These are phyloP conservation scores for Nakaseomyces kungkrabaensis DNA, from an alignment of 1,139 yeast species.

Conservation along the genomic window DNA sequence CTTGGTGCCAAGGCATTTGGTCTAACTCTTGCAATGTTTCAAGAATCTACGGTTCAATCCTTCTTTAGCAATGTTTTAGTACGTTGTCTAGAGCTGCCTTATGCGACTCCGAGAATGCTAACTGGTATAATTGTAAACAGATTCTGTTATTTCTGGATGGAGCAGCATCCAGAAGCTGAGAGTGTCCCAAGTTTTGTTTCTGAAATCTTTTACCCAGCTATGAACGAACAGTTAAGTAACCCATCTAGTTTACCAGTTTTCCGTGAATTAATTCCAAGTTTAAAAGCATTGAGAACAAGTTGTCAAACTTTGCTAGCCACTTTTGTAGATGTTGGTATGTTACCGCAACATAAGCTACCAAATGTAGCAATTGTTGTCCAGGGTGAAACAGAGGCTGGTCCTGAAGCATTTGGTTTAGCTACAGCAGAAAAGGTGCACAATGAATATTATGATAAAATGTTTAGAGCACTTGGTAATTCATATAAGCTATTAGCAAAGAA, in stretches of 20 bases:
- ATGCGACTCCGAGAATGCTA: slow-evolving; percentile 73
- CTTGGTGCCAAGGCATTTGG: slow-evolving; percentile 76
- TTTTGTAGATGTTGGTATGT: slow-evolving; percentile 65
- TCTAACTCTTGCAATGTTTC: slow-evolving; percentile 47
- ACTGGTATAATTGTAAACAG: slow-evolving; percentile 65
- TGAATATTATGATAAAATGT: slow-evolving; percentile 58
- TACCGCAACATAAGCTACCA: slow-evolving; percentile 69
- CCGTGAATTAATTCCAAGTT: slow-evolving; percentile 78
- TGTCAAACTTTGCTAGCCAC: slow-evolving; percentile 75
- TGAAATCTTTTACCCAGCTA: slow-evolving; percentile 30
- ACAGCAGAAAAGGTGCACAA: slow-evolving; percentile 63
- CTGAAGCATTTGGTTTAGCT: slow-evolving; percentile 77
- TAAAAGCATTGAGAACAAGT: slow-evolving; percentile 78
- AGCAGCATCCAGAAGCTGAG: slow-evolving; percentile 8
- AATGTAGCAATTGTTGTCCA: slow-evolving; percentile 81
- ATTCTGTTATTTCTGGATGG: slow-evolving; percentile 40
- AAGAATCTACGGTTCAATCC: slow-evolving; percentile 34
- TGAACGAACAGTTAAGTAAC: slow-evolving; percentile 37
- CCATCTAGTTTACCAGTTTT: slow-evolving; percentile 46
- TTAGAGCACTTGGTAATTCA: slow-evolving; percentile 57
- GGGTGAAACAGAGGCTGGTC: slow-evolving; percentile 92
- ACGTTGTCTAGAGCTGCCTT: slow-evolving; percentile 36
- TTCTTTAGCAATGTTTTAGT: slow-evolving; percentile 31
- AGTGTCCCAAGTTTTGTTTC: slow-evolving; percentile 23
- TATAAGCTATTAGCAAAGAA: slow-evolving; percentile 63